phyloP scores from a whole-genome alignment of 345 rosid species.

The Salix koriyanagi region DNA sequence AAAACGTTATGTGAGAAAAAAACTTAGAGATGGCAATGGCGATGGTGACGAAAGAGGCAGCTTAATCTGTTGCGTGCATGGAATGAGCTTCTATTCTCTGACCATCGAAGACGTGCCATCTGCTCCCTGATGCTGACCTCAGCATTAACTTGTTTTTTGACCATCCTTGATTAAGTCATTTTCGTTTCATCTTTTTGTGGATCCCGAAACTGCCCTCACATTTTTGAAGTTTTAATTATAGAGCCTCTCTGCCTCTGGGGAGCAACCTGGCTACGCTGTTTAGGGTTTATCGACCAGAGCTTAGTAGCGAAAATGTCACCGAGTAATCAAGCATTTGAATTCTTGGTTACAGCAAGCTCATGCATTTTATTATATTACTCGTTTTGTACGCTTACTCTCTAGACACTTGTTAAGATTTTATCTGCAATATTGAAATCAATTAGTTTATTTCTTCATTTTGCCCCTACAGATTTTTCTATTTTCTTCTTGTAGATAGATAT shows the following conservation, averaged over 20 bases:
- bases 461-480: not conserved
- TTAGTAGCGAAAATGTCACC: not conserved
- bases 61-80: constrained; percentile 48
- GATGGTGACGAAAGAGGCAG: constrained; percentile 31
- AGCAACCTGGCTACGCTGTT: not conserved
- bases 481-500: not conserved
- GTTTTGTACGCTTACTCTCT: no score
- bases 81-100: constrained; percentile 15
- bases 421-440: no score
- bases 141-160: not conserved
- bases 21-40: not conserved
- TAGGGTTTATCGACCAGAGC: not conserved
- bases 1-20: not conserved
- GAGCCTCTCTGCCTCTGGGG: no score
- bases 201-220: not conserved
- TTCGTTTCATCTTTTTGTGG: not conserved
- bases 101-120: constrained; percentile 34
- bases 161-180: not conserved
- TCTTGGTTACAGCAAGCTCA: no score
- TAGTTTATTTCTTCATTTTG: no score
- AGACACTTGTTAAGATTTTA: no score
- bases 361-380: no score
- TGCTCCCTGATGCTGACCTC: constrained; percentile 26
- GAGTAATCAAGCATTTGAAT: no score
- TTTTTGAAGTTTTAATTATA: no score